Percentiles rank a stretch among this genome's conserved stretches.
These are phyloP conservation scores for Teunomyces funiuensis DNA, from an alignment of 805 yeast species.

Conservation along the genomic window DNA sequence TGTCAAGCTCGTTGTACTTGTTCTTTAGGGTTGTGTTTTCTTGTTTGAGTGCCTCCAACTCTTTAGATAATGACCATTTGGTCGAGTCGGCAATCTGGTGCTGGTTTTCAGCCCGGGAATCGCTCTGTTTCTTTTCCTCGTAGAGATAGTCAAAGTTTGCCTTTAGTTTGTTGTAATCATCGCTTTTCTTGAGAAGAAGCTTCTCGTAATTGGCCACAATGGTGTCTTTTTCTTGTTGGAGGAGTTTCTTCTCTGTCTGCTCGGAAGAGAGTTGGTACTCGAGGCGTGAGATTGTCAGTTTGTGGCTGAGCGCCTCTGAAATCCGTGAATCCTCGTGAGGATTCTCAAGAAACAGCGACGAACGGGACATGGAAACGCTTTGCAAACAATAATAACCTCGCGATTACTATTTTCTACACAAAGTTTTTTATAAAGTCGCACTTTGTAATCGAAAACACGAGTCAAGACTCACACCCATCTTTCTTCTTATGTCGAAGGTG, in stretches of 20 bases:
- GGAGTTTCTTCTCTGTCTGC: constrained; percentile 34
- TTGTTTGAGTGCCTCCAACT: constrained; percentile 18
- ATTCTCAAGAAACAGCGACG: constrained; percentile 29
- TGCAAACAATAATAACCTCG: too few species aligned
- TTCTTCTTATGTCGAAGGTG: constrained; percentile 45
- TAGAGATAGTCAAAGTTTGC: constrained; percentile 36
- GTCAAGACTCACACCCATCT: neutral
- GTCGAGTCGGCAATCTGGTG: constrained; percentile 22
- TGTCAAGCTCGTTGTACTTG: constrained; percentile 17
- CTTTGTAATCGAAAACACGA: neutral
- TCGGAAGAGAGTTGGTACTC: constrained; percentile 33
- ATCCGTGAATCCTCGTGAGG: constrained; percentile 19
- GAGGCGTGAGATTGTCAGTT: constrained; percentile 24
- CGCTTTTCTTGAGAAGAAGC: constrained; percentile 30
- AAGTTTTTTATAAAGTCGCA: neutral
- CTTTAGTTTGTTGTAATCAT: constrained; percentile 32
- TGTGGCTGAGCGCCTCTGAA: constrained; percentile 9
- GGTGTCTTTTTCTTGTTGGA: constrained; percentile 27
- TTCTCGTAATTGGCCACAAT: constrained; percentile 24
- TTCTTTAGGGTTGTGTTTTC: constrained; percentile 16
- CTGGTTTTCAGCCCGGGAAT: constrained; percentile 32
- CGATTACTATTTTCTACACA: too few species aligned
- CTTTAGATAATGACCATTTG: constrained; percentile 11
- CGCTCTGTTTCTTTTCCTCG: constrained; percentile 31
- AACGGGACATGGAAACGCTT: constrained; percentile 4